Percentiles rank a stretch among this genome's conserved stretches.
phyloP scores from a whole-genome alignment of 1,284 basidiomycete genomes.

The Sporisorium exsertum region DNA sequence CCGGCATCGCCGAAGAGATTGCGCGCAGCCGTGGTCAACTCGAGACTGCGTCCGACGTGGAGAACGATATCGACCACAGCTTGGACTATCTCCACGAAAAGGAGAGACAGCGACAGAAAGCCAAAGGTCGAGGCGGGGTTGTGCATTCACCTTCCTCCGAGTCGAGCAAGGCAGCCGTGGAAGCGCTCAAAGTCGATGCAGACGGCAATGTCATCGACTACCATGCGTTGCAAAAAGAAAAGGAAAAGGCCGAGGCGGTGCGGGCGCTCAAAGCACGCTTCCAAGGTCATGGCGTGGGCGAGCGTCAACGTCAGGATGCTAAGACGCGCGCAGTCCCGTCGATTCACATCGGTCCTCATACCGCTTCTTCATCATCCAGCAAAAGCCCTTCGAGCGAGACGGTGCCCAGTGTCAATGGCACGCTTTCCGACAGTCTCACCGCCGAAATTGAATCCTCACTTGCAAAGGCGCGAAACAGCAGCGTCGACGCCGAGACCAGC shows the following conservation, averaged over 20 bases:
- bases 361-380: neutral
- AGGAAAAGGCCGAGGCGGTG: conserved; percentile 59
- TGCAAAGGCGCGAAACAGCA: conserved; percentile 17
- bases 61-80: conserved; percentile 61
- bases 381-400: neutral
- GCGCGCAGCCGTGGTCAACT: conserved; percentile 34
- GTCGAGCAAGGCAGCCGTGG: neutral
- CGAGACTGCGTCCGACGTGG: conserved; percentile 51
- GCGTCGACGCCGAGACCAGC: conserved; percentile 12
- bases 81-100: conserved; percentile 54
- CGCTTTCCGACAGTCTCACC: conserved; percentile 24
- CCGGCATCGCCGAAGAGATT: conserved; percentile 30
- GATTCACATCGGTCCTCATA: conserved; percentile 34
- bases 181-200: conserved; percentile 26
- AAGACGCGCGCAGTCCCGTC: conserved; percentile 23
- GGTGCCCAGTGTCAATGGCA: neutral
- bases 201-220: conserved; percentile 45
- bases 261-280: conserved; percentile 54
- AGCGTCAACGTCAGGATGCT: conserved; percentile 19
- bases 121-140: conserved; percentile 31
- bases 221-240: conserved; percentile 50
- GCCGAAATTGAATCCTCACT: conserved; percentile 42
- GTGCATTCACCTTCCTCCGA: neutral
- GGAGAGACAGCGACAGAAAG: conserved; percentile 40
- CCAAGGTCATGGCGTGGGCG: conserved; percentile 49